Evolutionary conservation across 2,329 filamentous ascomycete genomes (phyloP).

Genomic region (Phyllosticta capitalensis): DNA sequence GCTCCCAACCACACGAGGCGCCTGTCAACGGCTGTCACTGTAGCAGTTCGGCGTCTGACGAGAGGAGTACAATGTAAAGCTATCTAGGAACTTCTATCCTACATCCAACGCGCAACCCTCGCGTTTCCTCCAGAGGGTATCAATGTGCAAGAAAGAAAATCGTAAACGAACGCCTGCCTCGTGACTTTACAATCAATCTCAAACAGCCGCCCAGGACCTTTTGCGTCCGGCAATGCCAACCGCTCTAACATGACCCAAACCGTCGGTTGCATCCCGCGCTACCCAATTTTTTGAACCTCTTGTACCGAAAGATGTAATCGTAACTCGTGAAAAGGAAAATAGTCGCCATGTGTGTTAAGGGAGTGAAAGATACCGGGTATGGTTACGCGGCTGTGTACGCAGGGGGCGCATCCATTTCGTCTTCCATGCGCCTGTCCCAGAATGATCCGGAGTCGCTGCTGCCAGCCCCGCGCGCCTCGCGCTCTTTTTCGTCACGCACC

Average conservation of each 20-base stretch:
- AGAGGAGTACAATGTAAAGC: no score
- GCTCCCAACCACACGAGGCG: no score
- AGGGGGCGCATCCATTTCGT: conserved; percentile 23
- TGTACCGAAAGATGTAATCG: conserved; percentile 3
- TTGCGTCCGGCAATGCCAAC: background rate
- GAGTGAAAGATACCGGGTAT: background rate
- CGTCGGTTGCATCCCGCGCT: background rate
- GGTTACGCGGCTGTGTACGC: conserved; percentile 23
- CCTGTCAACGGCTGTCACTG: no score
- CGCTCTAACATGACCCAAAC: background rate
- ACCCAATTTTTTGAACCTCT: background rate
- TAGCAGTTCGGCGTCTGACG: no score
- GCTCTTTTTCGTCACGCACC: conserved; percentile 73
- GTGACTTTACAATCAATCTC: background rate
- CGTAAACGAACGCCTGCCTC: conserved; percentile 9
- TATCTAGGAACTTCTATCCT: background rate
- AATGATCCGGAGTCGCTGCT: conserved; percentile 13
- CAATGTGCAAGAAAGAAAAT: conserved; percentile 5
- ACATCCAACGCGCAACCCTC: background rate
- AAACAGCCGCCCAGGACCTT: background rate
- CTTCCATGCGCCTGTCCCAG: conserved; percentile 18
- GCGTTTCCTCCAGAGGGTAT: conserved; percentile 6
- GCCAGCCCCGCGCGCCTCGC: conserved; percentile 13
- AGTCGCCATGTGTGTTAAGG: background rate
- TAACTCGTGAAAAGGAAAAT: background rate